Evolutionary conservation across 2,329 filamentous ascomycete species (phyloP).

Genomic region (Epichloe coenophiala): DNA sequence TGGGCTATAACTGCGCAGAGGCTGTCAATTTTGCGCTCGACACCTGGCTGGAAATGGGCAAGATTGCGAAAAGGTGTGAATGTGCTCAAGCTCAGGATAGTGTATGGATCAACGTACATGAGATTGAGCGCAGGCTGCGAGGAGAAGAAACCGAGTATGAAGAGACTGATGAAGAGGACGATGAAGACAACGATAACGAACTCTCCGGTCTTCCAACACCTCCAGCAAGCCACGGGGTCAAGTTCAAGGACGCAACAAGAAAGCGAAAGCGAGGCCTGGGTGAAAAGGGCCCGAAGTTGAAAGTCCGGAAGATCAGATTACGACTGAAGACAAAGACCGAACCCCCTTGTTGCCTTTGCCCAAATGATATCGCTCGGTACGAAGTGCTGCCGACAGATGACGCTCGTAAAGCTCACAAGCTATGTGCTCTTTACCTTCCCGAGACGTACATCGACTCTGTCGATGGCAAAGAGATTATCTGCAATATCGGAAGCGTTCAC

Average conservation of each 20-base stretch:
- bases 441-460: conserved; percentile 75
- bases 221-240: conserved; percentile 58
- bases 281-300: conserved; percentile 31
- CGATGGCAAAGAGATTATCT: conserved; percentile 59
- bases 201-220: conserved; percentile 64
- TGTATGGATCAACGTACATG: conserved; percentile 94
- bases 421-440: conserved; percentile 82
- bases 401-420: conserved; percentile 71
- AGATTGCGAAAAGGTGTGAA: conserved; percentile 91
- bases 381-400: conserved; percentile 80
- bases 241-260: conserved; percentile 41
- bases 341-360: conserved; percentile 86
- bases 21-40: conserved; percentile 97
- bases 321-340: conserved; percentile 57
- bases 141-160: conserved; percentile 81
- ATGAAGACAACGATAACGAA: conserved; percentile 48
- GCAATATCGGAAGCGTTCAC: conserved; percentile 67
- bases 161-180: conserved; percentile 53
- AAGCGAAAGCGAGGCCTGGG: conserved; percentile 43
- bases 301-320: conserved; percentile 70
- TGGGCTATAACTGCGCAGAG: conserved; percentile 97
- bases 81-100: conserved; percentile 92
- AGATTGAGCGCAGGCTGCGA: conserved; percentile 86
- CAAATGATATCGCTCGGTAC: conserved; percentile 73
- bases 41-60: conserved; percentile 87